Conservation (phyloP, 306 rosid genomes). For the Medicago arabica region DNA sequence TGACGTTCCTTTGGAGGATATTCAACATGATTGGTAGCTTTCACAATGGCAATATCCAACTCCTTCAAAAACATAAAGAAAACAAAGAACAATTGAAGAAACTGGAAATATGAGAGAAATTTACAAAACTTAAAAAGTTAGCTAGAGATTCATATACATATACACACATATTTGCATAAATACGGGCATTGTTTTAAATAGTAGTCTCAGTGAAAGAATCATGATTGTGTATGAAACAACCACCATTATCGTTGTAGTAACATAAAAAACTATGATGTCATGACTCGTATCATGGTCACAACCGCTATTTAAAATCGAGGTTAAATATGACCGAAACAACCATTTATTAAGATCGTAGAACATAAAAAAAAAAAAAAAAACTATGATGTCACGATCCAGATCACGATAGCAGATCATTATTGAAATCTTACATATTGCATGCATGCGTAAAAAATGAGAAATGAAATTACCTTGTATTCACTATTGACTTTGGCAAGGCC, state of each 20-base stretch:
- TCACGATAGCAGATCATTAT: background rate
- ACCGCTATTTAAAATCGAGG: no score
- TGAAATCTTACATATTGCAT: background rate
- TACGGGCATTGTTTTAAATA: background rate
- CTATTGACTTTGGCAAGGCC: conserved; percentile 99
- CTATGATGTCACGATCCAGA: background rate
- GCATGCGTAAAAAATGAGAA: background rate
- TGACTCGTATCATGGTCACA: no score
- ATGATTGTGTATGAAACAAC: background rate
- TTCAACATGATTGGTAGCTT: conserved; percentile 95
- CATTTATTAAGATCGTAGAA: background rate
- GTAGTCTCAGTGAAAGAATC: background rate
- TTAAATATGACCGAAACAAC: background rate
- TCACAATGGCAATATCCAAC: conserved; percentile 92
- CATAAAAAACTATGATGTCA: background rate
- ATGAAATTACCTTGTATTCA: conserved; percentile 78
- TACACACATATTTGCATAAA: background rate
- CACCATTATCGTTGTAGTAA: background rate
- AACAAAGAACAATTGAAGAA: background rate
- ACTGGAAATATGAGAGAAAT: background rate
- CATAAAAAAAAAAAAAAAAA: background rate
- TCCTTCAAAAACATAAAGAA: conserved; percentile 59
- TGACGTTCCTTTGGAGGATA: conserved; percentile 97
- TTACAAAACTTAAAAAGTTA: background rate
- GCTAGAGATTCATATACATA: background rate